A percentile compares a stretch with the other conserved stretches of the same genome.
These are phyloP conservation scores for Yarrowia osloensis DNA, from an alignment of 805 yeast species.

Conservation along the genomic window DNA sequence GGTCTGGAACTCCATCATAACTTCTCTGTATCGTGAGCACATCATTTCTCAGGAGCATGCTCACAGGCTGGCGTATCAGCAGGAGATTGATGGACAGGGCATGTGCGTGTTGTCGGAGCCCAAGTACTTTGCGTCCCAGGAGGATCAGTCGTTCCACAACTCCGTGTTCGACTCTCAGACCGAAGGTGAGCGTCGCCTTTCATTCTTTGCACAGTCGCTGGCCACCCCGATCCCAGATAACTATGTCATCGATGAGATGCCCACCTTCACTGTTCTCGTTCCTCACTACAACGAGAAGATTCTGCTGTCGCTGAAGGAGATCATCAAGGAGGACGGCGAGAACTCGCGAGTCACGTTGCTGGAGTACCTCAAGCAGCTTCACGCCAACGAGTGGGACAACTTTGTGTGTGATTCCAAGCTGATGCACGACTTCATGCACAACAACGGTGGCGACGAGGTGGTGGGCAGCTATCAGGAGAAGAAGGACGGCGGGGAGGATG, in stretches of 20 bases:
- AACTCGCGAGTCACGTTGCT: slow-evolving; percentile 66
- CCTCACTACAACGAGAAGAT: slow-evolving; percentile 90
- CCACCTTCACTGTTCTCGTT: slow-evolving; percentile 76
- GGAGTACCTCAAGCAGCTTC: slow-evolving; percentile 73
- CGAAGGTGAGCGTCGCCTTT: slow-evolving; percentile 80
- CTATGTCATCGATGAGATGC: slow-evolving; percentile 66
- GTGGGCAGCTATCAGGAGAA: slow-evolving; percentile 11
- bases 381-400: slow-evolving; percentile 76
- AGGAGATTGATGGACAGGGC: slow-evolving; percentile 45
- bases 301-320: slow-evolving; percentile 70
- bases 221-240: slow-evolving; percentile 84
- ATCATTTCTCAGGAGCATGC: slow-evolving; percentile 72
- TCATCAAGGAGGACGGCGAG: slow-evolving; percentile 67
- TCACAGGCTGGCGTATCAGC: slow-evolving; percentile 61
- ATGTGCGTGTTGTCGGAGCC: slow-evolving; percentile 64
- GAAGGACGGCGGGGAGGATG: slow-evolving; percentile 12
- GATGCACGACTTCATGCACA: slow-evolving; percentile 30
- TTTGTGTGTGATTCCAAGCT: slow-evolving; percentile 74
- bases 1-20: slow-evolving; percentile 82
- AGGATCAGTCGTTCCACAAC: slow-evolving; percentile 66
- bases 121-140: slow-evolving; percentile 75
- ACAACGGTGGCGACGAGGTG: neutral
- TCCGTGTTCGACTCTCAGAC: slow-evolving; percentile 61
- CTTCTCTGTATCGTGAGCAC: slow-evolving; percentile 82
- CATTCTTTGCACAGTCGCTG: slow-evolving; percentile 86